Conservation (phyloP, 257 asterid species). For the Solanum gracilifrons region DNA sequence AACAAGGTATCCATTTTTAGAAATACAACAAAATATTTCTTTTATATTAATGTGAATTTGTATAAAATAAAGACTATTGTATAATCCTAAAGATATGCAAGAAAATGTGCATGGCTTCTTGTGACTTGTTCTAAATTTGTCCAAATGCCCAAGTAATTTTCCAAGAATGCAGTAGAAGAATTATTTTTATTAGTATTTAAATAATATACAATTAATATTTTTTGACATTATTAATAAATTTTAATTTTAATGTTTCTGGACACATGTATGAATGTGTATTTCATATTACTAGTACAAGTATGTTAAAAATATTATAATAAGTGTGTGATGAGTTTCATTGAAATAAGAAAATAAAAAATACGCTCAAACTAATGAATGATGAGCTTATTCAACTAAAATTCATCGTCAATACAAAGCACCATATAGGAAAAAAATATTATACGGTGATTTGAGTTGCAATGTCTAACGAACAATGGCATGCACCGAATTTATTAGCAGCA, state of each 20-base stretch:
- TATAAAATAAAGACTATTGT: background rate
- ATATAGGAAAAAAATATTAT: background rate
- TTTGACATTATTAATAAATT: background rate
- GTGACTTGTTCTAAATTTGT: constrained; percentile 6
- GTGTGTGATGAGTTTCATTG: background rate
- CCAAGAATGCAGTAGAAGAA: background rate
- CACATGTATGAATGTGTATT: background rate
- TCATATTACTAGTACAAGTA: background rate
- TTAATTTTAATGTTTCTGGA: background rate
- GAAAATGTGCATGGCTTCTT: background rate
- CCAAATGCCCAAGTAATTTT: background rate
- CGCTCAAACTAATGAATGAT: background rate
- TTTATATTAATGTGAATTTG: background rate
- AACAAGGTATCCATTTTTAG: constrained; percentile 43
- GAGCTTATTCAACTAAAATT: background rate
- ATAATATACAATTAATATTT: background rate
- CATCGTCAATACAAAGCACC: background rate
- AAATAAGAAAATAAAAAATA: too few species aligned
- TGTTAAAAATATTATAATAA: background rate
- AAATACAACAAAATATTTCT: background rate
- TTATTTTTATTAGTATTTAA: background rate
- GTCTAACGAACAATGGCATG: too few species aligned
- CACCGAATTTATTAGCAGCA: too few species aligned
- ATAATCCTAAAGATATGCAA: background rate
- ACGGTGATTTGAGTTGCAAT: background rate